A percentile compares a stretch with the other conserved stretches of the same genome.
These are phyloP conservation scores for Westerdykella aurantiaca DNA, from an alignment of 2,329 filamentous ascomycete genomes.

Conservation along the genomic window DNA sequence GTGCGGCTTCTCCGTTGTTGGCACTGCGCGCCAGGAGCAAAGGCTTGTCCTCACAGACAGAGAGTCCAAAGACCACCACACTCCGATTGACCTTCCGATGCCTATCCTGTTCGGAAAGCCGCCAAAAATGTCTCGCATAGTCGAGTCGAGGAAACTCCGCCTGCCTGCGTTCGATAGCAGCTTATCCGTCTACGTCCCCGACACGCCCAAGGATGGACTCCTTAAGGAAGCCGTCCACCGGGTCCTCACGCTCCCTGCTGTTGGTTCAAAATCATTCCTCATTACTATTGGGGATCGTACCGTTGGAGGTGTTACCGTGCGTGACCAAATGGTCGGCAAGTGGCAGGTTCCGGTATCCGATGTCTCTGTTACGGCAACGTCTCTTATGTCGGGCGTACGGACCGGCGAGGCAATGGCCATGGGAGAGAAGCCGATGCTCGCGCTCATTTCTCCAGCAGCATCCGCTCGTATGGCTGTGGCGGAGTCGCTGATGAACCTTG, in stretches of 20 bases:
- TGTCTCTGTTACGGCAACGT: constrained; percentile 84
- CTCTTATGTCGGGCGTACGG: constrained; percentile 64
- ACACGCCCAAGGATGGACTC: constrained; percentile 48
- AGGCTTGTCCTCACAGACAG: constrained; percentile 76
- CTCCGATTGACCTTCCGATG: constrained; percentile 85
- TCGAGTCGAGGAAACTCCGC: constrained; percentile 61
- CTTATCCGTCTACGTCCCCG: constrained; percentile 61
- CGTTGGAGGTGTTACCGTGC: constrained; percentile 79
- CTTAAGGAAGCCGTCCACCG: constrained; percentile 68
- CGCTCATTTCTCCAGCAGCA: constrained; percentile 80
- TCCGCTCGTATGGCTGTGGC: constrained; percentile 96
- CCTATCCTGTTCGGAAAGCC: constrained; percentile 81
- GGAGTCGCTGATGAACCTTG: constrained; percentile 88
- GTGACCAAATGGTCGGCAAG: constrained; percentile 93
- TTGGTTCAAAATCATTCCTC: constrained; percentile 95
- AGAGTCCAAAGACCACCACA: constrained; percentile 66
- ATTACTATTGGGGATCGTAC: constrained; percentile 94
- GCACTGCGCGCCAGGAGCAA: constrained; percentile 66
- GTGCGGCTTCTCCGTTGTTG: constrained; percentile 89
- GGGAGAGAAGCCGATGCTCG: constrained; percentile 85
- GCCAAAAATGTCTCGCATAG: constrained; percentile 71
- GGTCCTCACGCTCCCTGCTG: constrained; percentile 77
- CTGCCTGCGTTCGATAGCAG: constrained; percentile 70
- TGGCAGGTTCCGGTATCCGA: constrained; percentile 95
- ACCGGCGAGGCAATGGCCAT: constrained; percentile 96